Evolutionary conservation across 495 filamentous ascomycete species (phyloP).

Genomic region (Cladorrhinum samala): DNA sequence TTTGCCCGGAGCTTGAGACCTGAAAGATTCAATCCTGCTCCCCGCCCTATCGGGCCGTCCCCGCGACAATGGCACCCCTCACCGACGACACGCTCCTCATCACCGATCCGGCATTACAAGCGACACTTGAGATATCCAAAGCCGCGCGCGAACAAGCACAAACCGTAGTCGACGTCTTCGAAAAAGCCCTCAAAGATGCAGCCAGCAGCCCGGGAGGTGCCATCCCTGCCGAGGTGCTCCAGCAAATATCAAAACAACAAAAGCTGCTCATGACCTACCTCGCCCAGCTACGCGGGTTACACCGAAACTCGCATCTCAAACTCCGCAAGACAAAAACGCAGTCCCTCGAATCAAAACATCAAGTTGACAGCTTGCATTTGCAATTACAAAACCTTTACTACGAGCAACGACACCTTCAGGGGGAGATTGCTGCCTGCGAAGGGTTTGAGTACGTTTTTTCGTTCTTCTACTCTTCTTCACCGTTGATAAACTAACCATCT

Average conservation of each 20-base stretch:
- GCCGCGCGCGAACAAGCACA: slow-evolving; percentile 68
- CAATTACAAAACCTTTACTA: slow-evolving; percentile 95
- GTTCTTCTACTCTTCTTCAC: neutral
- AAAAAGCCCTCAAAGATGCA: slow-evolving; percentile 33
- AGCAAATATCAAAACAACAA: slow-evolving; percentile 67
- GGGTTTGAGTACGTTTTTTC: slow-evolving; percentile 71
- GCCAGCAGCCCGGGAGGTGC: slow-evolving; percentile 20
- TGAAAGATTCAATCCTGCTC: neutral
- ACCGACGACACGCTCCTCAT: slow-evolving; percentile 50
- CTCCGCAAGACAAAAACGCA: slow-evolving; percentile 80
- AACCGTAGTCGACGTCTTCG: slow-evolving; percentile 54
- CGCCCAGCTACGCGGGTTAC: slow-evolving; percentile 72
- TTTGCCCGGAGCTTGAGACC: slow-evolving; percentile 55
- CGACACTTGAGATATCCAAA: slow-evolving; percentile 65
- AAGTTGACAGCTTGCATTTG: slow-evolving; percentile 86
- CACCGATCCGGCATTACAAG: slow-evolving; percentile 60
- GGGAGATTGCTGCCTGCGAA: slow-evolving; percentile 87
- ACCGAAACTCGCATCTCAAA: slow-evolving; percentile 71
- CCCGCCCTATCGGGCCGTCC: neutral
- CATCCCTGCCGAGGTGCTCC: slow-evolving; percentile 44
- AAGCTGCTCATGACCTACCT: slow-evolving; percentile 75
- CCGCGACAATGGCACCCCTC: slow-evolving; percentile 16
- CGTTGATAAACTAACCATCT: neutral
- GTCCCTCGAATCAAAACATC: slow-evolving; percentile 80
- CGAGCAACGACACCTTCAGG: slow-evolving; percentile 82